These are phyloP conservation scores for Fusarium keratoplasticum DNA, from an alignment of 2,329 filamentous ascomycete genomes.

Conservation along the genomic window DNA sequence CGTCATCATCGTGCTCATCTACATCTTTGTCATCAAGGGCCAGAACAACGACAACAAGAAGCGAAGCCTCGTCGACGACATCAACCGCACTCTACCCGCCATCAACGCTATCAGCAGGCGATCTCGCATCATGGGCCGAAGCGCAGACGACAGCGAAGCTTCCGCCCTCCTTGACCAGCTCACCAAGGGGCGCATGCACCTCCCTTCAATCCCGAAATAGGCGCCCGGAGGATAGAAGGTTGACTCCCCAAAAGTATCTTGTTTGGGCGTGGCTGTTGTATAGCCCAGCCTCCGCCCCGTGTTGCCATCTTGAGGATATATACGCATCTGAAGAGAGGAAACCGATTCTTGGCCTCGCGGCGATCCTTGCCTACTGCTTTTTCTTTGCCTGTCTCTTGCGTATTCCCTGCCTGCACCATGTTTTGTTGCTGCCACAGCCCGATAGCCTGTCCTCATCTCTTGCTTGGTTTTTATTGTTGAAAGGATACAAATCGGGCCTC, in stretches of 20 bases:
- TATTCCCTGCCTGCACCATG: slow-evolving; percentile 31
- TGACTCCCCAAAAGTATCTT: neutral
- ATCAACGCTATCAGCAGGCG: slow-evolving; percentile 35
- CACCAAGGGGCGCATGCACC: slow-evolving; percentile 36
- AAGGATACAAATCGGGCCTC: slow-evolving; percentile 27
- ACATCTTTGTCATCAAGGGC: slow-evolving; percentile 56
- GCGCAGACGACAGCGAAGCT: slow-evolving; percentile 8
- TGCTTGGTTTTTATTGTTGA: slow-evolving; percentile 20
- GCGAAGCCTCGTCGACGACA: slow-evolving; percentile 45
- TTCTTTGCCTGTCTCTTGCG: slow-evolving; percentile 29
- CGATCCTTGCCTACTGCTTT: slow-evolving; percentile 16
- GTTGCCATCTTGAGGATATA: slow-evolving; percentile 5
- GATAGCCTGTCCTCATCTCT: slow-evolving; percentile 21
- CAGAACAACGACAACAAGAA: slow-evolving; percentile 45
- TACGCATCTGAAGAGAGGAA: neutral
- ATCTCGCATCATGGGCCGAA: slow-evolving; percentile 29
- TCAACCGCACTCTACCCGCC: slow-evolving; percentile 35
- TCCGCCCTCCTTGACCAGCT: slow-evolving; percentile 30
- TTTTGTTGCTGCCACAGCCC: slow-evolving; percentile 29
- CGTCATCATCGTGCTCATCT: slow-evolving; percentile 63
- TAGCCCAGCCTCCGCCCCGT: neutral
- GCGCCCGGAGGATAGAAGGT: neutral
- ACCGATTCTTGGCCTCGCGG: slow-evolving; percentile 7
- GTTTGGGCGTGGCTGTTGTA: neutral
- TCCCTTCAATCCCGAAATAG: slow-evolving; percentile 41